phyloP scores from a whole-genome alignment of 768 basidiomycete genomes.

The Phanerochaete carnosa region DNA sequence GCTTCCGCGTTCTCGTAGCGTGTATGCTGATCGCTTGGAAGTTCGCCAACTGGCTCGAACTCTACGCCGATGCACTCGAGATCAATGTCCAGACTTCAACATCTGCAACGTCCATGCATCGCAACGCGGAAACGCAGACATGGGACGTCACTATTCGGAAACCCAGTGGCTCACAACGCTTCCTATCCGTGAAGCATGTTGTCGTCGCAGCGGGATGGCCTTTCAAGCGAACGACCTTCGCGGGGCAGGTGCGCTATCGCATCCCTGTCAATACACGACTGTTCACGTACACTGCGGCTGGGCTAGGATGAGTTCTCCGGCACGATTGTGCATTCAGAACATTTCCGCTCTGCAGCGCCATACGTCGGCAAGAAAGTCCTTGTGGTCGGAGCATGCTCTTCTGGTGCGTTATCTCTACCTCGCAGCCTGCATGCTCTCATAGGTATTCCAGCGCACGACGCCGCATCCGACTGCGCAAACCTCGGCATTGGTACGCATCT shows the following conservation, averaged over 20 bases:
- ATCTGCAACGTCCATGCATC: constrained; percentile 24
- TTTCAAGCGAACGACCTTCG: constrained; percentile 45
- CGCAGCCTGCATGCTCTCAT: neutral
- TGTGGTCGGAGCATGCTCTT: constrained; percentile 66
- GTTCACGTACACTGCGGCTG: neutral
- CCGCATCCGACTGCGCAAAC: constrained; percentile 42
- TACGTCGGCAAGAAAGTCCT: constrained; percentile 68
- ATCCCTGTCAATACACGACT: neutral
- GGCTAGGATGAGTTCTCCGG: constrained; percentile 60
- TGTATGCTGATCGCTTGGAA: constrained; percentile 17
- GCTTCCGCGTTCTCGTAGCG: neutral
- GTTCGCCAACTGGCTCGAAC: constrained; percentile 68
- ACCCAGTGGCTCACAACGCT: constrained; percentile 31
- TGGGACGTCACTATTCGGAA: constrained; percentile 29
- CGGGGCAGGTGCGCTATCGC: constrained; percentile 47
- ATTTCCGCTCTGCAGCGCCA: constrained; percentile 50
- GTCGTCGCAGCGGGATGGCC: constrained; percentile 35
- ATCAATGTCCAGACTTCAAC: constrained; percentile 60
- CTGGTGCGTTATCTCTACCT: constrained; percentile 15
- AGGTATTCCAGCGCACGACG: constrained; percentile 38
- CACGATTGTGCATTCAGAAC: constrained; percentile 52
- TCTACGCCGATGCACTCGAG: constrained; percentile 57
- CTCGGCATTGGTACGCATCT: constrained; percentile 40
- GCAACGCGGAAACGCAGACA: constrained; percentile 18
- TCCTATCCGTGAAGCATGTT: constrained; percentile 30